Base-by-base conservation (phyloP, 805 yeast genomes). In the Spathaspora passalidarum region DNA sequence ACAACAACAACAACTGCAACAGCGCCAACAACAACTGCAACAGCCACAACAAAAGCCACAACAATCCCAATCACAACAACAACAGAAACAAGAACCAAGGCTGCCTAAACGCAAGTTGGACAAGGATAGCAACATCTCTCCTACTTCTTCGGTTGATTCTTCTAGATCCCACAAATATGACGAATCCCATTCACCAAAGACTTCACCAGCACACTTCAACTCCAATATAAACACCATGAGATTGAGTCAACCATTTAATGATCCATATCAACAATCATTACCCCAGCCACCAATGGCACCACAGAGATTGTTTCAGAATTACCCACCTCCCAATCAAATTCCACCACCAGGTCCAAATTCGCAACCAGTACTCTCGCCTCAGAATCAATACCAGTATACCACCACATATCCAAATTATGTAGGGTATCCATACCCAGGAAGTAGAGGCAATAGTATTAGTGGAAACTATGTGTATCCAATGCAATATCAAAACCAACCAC, bases 171-270 rank as follows among this genome's bases (percentile, higher is more conserved):
- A 47, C 4, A 62, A 61, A 42, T 54, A 55, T 16, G 75, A 69
- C 16, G 67, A 68, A 44, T 67, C 72, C 1, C 72, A 67, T 40
- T 66, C 73, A 4, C 76, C 76, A 0, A 69, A 62, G 35, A 63
- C 73, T 1, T 66, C 72, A 1, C 75, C 73, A 0, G 49, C 51
- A 10, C 49, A 43, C 4, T 34, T 44, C 26, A 35, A 51, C 29
- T 40, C 48, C 19, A 45, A 43, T 34, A 34, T 50, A 14, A 26
- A 48, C 17, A 48, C 41, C 23, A 38, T 22, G 25, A 6, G 34
- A 29, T 3, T 13, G 14, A 10, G n/a, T 10, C 34, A 29, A 29
- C 34, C 34, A 29, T 29, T 21, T 14, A 48, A 51, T 47, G 34
- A 42, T 21, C 42, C 50, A 36, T 36, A 46, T 20, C 59, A 50